Evolutionary conservation across 2,329 filamentous ascomycete species (phyloP).

Genomic region (Colletotrichum tanaceti): DNA sequence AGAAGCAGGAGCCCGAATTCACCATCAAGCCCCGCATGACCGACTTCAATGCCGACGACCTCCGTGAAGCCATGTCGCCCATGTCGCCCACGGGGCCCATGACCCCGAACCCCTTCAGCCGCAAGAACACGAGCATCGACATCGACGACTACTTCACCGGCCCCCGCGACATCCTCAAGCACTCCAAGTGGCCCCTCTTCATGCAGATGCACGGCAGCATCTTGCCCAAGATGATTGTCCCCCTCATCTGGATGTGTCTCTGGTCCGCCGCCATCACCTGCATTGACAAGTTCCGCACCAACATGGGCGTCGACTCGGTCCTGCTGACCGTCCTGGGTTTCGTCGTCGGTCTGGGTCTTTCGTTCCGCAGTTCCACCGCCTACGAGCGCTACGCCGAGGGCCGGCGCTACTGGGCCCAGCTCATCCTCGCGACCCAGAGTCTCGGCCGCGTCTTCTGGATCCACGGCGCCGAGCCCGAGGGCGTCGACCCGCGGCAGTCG

Average conservation of each 20-base stretch:
- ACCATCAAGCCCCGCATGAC: slow-evolving; percentile 33
- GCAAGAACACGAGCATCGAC: slow-evolving; percentile 55
- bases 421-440: slow-evolving; percentile 72
- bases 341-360: slow-evolving; percentile 81
- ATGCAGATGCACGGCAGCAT: slow-evolving; percentile 82
- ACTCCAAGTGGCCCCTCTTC: slow-evolving; percentile 82
- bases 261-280: slow-evolving; percentile 76
- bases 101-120: slow-evolving; percentile 48
- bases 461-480: slow-evolving; percentile 71
- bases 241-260: slow-evolving; percentile 68
- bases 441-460: slow-evolving; percentile 87
- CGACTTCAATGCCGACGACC: slow-evolving; percentile 23
- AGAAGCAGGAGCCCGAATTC: slow-evolving; percentile 1
- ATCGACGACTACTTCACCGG: slow-evolving; percentile 73
- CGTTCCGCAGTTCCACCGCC: slow-evolving; percentile 80
- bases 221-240: slow-evolving; percentile 78
- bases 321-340: slow-evolving; percentile 84
- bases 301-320: slow-evolving; percentile 57
- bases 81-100: slow-evolving; percentile 49
- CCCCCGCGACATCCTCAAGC: slow-evolving; percentile 76
- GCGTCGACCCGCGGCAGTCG: slow-evolving; percentile 68
- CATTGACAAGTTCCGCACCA: slow-evolving; percentile 60
- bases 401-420: slow-evolving; percentile 70
- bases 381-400: slow-evolving; percentile 79
- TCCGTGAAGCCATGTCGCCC: slow-evolving; percentile 49